These are phyloP conservation scores for Colletotrichum caudatum DNA, from an alignment of 2,329 filamentous ascomycete species.

Conservation along the genomic window DNA sequence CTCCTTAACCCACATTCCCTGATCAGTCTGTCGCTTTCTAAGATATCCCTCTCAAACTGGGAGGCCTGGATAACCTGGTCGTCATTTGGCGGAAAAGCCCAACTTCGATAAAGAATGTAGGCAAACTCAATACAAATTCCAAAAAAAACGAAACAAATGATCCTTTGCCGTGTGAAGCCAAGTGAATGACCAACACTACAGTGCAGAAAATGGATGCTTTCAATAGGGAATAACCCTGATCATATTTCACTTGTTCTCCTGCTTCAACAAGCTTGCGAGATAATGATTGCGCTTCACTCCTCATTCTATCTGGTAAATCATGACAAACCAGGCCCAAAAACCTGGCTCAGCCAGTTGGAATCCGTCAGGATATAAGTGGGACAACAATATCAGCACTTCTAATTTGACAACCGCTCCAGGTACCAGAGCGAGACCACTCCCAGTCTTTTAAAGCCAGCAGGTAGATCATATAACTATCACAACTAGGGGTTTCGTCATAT, in stretches of 20 bases:
- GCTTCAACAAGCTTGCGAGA: background rate
- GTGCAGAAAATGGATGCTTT: background rate
- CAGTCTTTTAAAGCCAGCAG: background rate
- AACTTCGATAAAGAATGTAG: too few relatives aligned
- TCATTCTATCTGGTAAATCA: background rate
- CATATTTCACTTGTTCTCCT: background rate
- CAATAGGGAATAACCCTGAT: background rate
- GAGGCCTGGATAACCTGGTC: background rate
- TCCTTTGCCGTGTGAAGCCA: background rate
- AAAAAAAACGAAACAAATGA: background rate
- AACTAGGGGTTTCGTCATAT: background rate
- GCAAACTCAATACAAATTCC: background rate
- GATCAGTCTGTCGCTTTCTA: background rate
- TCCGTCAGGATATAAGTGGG: background rate
- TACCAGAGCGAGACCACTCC: background rate
- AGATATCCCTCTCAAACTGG: background rate
- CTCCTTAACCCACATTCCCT: too few relatives aligned
- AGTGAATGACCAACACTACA: background rate
- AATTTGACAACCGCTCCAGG: too few relatives aligned
- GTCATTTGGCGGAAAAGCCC: background rate
- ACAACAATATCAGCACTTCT: background rate
- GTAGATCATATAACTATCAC: too few relatives aligned
- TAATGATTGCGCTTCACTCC: too few relatives aligned
- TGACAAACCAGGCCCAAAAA: conserved; percentile 5
- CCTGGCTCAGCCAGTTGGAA: conserved; percentile 2